These are phyloP conservation scores for Morella rubra DNA, from an alignment of 306 rosid genomes.

Conservation along the genomic window DNA sequence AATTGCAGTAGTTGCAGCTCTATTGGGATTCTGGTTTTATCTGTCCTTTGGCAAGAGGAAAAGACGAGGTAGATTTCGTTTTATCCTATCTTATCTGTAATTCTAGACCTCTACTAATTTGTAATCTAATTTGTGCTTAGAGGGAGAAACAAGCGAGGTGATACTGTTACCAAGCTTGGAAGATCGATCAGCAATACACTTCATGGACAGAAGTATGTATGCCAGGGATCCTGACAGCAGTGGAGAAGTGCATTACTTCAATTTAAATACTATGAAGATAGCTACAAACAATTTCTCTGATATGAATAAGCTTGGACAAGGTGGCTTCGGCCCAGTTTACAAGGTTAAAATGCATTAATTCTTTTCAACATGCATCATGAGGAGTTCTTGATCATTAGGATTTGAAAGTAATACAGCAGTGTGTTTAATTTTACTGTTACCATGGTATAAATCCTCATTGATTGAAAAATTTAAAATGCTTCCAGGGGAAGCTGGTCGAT, in stretches of 20 bases:
- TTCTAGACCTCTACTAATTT: neutral
- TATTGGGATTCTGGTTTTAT: slow-evolving; percentile 13
- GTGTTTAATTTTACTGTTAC: neutral
- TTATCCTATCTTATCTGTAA: neutral
- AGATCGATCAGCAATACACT: neutral
- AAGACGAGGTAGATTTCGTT: neutral
- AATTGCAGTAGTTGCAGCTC: slow-evolving; percentile 11
- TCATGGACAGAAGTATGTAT: neutral
- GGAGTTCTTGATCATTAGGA: neutral
- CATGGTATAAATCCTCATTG: neutral
- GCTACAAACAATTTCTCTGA: slow-evolving; percentile 30
- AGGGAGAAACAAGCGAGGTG: neutral
- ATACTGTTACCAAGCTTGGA: neutral
- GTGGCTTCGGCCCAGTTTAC: slow-evolving; percentile 38
- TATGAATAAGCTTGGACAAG: slow-evolving; percentile 30
- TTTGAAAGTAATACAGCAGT: neutral
- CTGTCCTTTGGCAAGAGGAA: slow-evolving; percentile 1
- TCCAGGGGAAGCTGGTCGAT: slow-evolving; percentile 31
- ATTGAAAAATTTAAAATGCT: neutral
- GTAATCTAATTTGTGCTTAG: neutral
- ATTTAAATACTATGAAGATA: slow-evolving; percentile 6
- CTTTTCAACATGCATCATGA: neutral
- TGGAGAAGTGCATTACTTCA: slow-evolving; percentile 22
- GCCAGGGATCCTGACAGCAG: slow-evolving; percentile 3
- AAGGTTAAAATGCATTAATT: slow-evolving; percentile 10